These are phyloP conservation scores for Leptosphaerulina australis DNA, from an alignment of 2,329 filamentous ascomycete species.

Conservation along the genomic window DNA sequence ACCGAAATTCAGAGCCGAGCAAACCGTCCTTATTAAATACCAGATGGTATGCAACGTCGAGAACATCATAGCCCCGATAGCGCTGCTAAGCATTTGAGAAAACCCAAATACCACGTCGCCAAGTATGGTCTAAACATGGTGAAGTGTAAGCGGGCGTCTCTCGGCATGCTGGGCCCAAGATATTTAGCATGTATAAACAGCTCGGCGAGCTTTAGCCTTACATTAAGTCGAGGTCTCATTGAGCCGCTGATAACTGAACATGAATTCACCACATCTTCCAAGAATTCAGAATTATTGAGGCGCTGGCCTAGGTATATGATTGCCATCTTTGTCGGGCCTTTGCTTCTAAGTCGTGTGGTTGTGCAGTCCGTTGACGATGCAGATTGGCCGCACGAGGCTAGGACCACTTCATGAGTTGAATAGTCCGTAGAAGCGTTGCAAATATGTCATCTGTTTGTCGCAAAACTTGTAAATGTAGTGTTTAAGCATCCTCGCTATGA, in stretches of 20 bases:
- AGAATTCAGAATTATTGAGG: conserved; percentile 14
- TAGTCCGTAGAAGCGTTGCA: too few relatives aligned
- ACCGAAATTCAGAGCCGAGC: neutral
- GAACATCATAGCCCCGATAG: conserved; percentile 8
- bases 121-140: conserved; percentile 23
- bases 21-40: conserved; percentile 11
- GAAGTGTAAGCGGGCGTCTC: conserved; percentile 17
- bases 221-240: neutral
- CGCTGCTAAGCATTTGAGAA: neutral
- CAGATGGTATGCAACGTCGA: neutral
- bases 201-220: conserved; percentile 11
- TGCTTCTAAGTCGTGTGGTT: neutral
- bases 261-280: conserved; percentile 19
- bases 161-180: conserved; percentile 17
- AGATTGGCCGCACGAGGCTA: too few relatives aligned
- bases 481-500: too few relatives aligned
- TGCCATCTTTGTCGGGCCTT: neutral
- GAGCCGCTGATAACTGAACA: conserved; percentile 3
- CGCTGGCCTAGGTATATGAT: conserved; percentile 10
- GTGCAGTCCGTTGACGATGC: neutral
- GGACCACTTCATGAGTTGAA: too few relatives aligned
- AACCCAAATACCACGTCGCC: conserved; percentile 5
- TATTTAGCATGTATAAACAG: neutral
- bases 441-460: too few relatives aligned
- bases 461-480: too few relatives aligned